A percentile compares a stretch with the other conserved stretches of the same genome.
These are phyloP conservation scores for Penicillium cinerascens DNA, from an alignment of 495 filamentous ascomycete species.

Conservation along the genomic window DNA sequence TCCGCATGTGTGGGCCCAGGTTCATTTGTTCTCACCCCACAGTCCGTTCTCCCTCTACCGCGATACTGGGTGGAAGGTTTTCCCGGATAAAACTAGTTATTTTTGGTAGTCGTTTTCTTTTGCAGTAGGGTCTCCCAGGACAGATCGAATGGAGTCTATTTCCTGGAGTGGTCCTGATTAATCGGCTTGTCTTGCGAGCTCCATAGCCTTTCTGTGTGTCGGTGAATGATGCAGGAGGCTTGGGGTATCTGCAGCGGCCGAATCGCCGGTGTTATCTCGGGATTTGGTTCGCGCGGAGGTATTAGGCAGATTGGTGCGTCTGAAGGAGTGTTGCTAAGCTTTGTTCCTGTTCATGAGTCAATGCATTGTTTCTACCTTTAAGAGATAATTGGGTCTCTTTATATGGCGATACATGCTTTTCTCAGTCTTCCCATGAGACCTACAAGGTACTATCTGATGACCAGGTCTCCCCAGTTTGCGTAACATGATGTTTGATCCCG, in stretches of 20 bases:
- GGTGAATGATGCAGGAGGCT: not conserved
- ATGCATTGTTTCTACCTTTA: not conserved
- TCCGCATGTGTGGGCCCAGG: too few relatives aligned
- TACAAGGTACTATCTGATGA: slow-evolving; percentile 6
- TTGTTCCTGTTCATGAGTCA: not conserved
- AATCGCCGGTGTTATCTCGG: not conserved
- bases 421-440: not conserved
- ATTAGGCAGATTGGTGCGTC: not conserved
- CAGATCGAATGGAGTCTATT: not conserved
- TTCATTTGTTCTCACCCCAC: not conserved
- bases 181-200: not conserved
- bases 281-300: not conserved
- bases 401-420: not conserved
- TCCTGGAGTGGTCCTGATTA: too few relatives aligned
- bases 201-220: slow-evolving; percentile 3
- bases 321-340: not conserved
- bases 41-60: not conserved
- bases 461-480: not conserved
- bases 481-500: not conserved
- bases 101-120: not conserved
- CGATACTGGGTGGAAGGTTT: too few relatives aligned
- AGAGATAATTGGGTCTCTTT: not conserved
- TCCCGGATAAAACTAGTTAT: not conserved
- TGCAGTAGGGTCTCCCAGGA: not conserved
- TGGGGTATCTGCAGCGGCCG: not conserved